These are phyloP conservation scores for Entelexis paramagnoliae DNA, from an alignment of 1,139 yeast species.

Conservation along the genomic window DNA sequence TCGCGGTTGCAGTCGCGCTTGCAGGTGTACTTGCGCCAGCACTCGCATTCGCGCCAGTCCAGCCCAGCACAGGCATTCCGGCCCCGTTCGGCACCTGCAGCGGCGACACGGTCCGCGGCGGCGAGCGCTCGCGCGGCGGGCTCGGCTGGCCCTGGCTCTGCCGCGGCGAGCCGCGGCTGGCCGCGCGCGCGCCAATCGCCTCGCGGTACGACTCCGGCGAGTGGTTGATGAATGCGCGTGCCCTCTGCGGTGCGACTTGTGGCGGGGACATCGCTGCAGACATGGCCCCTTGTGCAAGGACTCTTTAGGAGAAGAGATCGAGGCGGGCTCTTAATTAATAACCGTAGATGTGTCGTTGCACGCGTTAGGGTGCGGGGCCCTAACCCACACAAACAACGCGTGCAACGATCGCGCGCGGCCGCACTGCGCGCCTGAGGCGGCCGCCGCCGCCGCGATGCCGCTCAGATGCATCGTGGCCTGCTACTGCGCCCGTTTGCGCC, in stretches of 20 bases:
- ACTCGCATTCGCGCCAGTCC: neutral
- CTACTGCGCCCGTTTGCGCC: neutral
- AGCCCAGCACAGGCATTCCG: no score
- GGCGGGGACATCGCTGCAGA: constrained; percentile 10
- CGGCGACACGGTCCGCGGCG: neutral
- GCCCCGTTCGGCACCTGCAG: neutral
- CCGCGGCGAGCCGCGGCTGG: constrained; percentile 3
- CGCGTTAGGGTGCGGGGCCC: constrained; percentile 9
- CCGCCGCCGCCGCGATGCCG: neutral
- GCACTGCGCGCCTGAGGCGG: neutral
- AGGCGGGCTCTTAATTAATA: constrained; percentile 6
- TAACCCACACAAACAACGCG: constrained; percentile 12
- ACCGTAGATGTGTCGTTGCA: neutral
- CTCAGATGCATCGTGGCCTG: no score
- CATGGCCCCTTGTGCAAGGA: constrained; percentile 5
- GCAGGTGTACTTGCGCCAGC: no score
- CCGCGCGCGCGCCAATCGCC: constrained; percentile 6
- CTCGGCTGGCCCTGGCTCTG: neutral
- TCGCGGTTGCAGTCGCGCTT: neutral
- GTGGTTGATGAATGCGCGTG: constrained; percentile 77
- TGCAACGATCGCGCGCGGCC: constrained; percentile 6
- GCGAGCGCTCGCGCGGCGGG: neutral
- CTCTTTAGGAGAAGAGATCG: constrained; percentile 6
- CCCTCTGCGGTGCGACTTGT: constrained; percentile 1
- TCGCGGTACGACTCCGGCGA: constrained; percentile 75